A percentile compares a stretch with the other conserved stretches of the same genome.
Conservation (phyloP, 306 rosid species). For the Lathyrus tuberosus region DNA sequence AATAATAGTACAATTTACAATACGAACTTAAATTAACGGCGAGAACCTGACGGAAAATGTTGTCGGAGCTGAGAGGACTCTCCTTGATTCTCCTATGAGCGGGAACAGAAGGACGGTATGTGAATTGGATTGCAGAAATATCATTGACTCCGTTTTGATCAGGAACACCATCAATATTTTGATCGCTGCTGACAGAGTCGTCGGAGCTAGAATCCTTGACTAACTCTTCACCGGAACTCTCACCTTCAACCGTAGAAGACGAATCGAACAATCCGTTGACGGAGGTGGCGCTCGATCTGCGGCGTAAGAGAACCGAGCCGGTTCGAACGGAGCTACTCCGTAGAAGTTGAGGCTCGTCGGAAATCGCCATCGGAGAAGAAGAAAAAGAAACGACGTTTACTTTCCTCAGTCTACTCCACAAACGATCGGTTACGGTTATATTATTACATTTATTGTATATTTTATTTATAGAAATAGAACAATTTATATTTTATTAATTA, state of each 20-base stretch:
- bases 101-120: conserved; percentile 73
- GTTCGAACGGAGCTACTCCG: conserved; percentile 46
- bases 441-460: neutral
- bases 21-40: neutral
- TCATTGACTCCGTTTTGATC: neutral
- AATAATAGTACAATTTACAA: neutral
- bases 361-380: conserved; percentile 57
- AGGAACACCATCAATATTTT: neutral
- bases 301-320: conserved; percentile 46
- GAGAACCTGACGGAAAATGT: conserved; percentile 80
- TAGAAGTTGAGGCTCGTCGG: conserved; percentile 46
- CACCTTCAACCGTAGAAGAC: conserved; percentile 38
- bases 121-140: conserved; percentile 41
- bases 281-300: conserved; percentile 45
- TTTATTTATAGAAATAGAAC: neutral
- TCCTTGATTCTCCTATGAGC: conserved; percentile 80
- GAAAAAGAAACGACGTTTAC: neutral
- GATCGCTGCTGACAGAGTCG: conserved; percentile 33
- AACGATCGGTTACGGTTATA: neutral
- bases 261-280: conserved; percentile 39
- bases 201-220: conserved; percentile 44
- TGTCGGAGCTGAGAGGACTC: conserved; percentile 92
- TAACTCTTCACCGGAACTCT: conserved; percentile 39
- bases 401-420: neutral
- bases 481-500: too few species aligned